Evolutionary conservation across 2,329 filamentous ascomycete species (phyloP).

Genomic region (Aspergillus pseudonomiae): DNA sequence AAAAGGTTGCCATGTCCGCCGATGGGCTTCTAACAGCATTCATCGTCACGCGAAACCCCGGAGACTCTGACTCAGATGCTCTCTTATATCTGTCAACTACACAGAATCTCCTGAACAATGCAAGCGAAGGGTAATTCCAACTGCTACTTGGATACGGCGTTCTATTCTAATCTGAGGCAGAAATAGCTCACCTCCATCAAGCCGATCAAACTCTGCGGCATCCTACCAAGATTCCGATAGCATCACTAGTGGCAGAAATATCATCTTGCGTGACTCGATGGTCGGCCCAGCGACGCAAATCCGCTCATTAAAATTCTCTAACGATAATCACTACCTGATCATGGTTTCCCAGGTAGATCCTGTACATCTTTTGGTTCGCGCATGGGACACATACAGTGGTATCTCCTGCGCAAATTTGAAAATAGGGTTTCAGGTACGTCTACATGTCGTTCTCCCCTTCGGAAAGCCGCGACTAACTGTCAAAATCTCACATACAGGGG

Average conservation of each 20-base stretch:
- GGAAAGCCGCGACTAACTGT: neutral
- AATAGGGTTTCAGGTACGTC: neutral
- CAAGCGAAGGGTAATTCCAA: slow-evolving; percentile 8
- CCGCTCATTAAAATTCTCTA: slow-evolving; percentile 16
- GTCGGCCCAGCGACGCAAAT: slow-evolving; percentile 13
- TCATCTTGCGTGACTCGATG: slow-evolving; percentile 4
- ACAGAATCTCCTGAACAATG: slow-evolving; percentile 13
- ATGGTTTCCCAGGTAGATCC: slow-evolving; percentile 12
- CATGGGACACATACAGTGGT: slow-evolving; percentile 16
- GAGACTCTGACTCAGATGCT: slow-evolving; percentile 1
- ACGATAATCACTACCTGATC: slow-evolving; percentile 14
- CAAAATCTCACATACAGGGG: neutral
- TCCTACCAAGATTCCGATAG: slow-evolving; percentile 6
- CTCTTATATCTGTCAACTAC: slow-evolving; percentile 18
- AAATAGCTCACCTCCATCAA: slow-evolving; percentile 7
- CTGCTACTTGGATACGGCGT: neutral
- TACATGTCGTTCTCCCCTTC: neutral
- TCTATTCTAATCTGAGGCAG: neutral
- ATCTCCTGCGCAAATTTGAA: slow-evolving; percentile 1
- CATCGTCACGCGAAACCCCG: slow-evolving; percentile 2
- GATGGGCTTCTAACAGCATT: slow-evolving; percentile 18
- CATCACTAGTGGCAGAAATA: slow-evolving; percentile 12
- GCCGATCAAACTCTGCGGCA: slow-evolving; percentile 14
- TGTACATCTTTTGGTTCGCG: slow-evolving; percentile 9
- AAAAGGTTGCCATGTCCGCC: slow-evolving; percentile 17